Percentiles rank a stretch among this genome's conserved stretches.
These are phyloP conservation scores for Colletotrichum sp. DNA, from an alignment of 2,329 filamentous ascomycete genomes.

Conservation along the genomic window DNA sequence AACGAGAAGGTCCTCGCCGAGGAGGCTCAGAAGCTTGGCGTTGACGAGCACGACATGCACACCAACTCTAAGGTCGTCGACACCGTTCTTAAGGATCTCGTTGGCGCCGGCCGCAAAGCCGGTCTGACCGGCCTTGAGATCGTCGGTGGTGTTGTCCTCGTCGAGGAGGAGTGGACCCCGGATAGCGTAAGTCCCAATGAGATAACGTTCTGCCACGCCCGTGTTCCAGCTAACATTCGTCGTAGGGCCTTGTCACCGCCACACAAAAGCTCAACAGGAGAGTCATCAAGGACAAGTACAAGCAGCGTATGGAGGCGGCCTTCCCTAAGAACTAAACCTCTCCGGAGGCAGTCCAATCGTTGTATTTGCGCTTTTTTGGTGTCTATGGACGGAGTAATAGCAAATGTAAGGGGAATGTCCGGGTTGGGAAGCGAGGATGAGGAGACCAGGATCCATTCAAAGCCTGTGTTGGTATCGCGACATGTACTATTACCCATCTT, in stretches of 20 bases:
- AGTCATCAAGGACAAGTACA: conserved; percentile 54
- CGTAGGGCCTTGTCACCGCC: conserved; percentile 64
- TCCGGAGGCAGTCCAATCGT: neutral
- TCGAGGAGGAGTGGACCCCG: conserved; percentile 88
- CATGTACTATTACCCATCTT: neutral
- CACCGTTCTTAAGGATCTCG: conserved; percentile 70
- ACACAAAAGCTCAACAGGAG: conserved; percentile 66
- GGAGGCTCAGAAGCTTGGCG: conserved; percentile 64
- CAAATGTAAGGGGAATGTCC: neutral
- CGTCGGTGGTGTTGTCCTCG: conserved; percentile 76
- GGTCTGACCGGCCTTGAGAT: conserved; percentile 76
- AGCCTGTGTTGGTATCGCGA: neutral
- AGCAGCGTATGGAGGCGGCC: conserved; percentile 54
- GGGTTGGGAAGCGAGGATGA: neutral
- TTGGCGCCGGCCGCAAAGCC: conserved; percentile 66
- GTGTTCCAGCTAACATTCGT: conserved; percentile 19
- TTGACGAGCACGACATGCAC: conserved; percentile 72
- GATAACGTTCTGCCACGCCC: neutral
- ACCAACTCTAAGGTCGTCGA: conserved; percentile 68
- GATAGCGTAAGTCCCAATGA: conserved; percentile 68
- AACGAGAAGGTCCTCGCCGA: conserved; percentile 68
- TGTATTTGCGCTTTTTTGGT: neutral
- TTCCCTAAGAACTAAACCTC: conserved; percentile 28
- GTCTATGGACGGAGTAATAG: neutral
- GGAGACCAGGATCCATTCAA: neutral